phyloP scores from a whole-genome alignment of 2,329 filamentous ascomycete genomes.

The Beauveria scarabaeidicola region DNA sequence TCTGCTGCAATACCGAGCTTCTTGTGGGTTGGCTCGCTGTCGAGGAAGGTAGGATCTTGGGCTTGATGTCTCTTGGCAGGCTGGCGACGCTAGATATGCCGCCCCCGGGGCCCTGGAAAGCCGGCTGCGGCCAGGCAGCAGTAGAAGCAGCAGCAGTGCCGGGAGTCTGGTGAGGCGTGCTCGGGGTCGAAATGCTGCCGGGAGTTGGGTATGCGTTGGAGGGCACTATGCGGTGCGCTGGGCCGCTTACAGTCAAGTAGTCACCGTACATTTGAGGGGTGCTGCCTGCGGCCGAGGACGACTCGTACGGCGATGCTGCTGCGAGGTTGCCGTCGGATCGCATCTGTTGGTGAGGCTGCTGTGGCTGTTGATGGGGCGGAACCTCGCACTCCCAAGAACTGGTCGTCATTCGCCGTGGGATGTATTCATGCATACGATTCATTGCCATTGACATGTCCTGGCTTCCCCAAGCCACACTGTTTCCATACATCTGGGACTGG shows the following conservation, averaged over 20 bases:
- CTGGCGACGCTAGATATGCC: not conserved
- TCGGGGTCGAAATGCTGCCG: not conserved
- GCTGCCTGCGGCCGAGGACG: not conserved
- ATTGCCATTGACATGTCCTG: conserved; percentile 1
- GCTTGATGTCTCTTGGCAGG: not conserved
- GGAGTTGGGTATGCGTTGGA: not conserved
- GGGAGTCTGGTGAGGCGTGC: not conserved
- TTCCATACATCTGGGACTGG: not conserved
- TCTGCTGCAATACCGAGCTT: conserved; percentile 4
- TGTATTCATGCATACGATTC: not conserved
- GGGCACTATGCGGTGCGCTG: not conserved
- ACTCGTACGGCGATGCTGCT: conserved; percentile 1
- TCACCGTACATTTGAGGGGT: not conserved
- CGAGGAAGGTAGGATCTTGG: conserved; percentile 2
- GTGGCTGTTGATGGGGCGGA: not conserved
- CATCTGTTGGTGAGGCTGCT: not conserved
- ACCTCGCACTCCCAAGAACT: not conserved
- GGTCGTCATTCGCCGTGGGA: not conserved
- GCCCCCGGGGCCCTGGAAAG: not conserved
- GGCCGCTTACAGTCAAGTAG: not conserved
- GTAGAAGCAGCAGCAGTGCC: not conserved
- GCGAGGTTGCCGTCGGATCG: not conserved
- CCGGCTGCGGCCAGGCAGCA: not conserved
- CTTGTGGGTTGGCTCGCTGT: conserved; percentile 5
- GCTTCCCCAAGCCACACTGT: not conserved